These are phyloP conservation scores for Boletus tylopilopsis DNA, from an alignment of 768 basidiomycete genomes.

Conservation along the genomic window DNA sequence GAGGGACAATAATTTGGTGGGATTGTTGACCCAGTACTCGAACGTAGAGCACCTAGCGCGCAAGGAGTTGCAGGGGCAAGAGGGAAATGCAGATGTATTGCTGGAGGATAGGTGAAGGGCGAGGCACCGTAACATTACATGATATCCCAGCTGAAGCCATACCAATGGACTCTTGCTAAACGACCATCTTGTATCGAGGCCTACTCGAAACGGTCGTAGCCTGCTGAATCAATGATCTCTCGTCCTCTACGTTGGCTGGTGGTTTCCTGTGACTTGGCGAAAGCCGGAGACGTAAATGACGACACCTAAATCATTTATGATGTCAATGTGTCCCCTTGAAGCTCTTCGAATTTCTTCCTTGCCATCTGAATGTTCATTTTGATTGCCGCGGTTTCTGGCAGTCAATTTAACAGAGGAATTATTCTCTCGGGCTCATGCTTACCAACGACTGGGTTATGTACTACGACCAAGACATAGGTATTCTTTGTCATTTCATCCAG, in stretches of 20 bases:
- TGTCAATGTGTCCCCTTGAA: conserved; percentile 67
- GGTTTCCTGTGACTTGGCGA: not conserved
- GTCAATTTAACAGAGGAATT: not conserved
- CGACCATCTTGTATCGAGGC: not conserved
- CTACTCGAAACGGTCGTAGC: not conserved
- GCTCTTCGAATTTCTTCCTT: conserved; percentile 82
- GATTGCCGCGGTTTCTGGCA: conserved; percentile 80
- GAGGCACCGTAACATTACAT: not conserved
- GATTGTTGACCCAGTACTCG: conserved; percentile 49
- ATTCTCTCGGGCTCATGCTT: conserved; percentile 17
- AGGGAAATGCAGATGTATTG: conserved; percentile 52
- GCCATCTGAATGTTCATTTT: conserved; percentile 86
- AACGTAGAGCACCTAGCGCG: conserved; percentile 49
- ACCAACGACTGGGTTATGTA: conserved; percentile 89
- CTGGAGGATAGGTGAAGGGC: conserved; percentile 3
- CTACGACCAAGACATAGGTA: conserved; percentile 88
- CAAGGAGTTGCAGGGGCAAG: conserved; percentile 30
- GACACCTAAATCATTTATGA: conserved; percentile 14
- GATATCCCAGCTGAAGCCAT: conserved; percentile 12
- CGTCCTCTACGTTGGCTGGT: too few relatives aligned
- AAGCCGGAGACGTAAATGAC: too few relatives aligned
- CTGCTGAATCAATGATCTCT: not conserved
- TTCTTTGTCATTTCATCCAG: conserved; percentile 91
- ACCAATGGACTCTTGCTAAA: not conserved
- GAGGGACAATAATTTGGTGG: conserved; percentile 20